phyloP scores from a whole-genome alignment of 2,329 filamentous ascomycete genomes.

The Clonostachys rosea region DNA sequence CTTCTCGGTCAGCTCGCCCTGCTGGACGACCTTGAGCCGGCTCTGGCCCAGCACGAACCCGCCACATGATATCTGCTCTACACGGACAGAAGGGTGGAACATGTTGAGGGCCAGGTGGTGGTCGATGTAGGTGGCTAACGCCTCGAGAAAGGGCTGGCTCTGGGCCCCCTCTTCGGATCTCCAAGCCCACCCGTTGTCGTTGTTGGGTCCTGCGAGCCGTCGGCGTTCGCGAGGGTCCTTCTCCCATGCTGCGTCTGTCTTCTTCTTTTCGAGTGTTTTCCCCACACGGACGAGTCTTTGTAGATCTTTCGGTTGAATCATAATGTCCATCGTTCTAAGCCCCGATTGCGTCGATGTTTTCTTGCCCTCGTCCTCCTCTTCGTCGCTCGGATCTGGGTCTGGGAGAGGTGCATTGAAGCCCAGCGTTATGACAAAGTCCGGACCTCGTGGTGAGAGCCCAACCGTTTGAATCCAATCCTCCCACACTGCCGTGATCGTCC shows the following conservation, averaged over 20 bases:
- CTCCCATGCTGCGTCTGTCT: slow-evolving; percentile 14
- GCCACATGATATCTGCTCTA: slow-evolving; percentile 49
- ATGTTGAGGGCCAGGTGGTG: slow-evolving; percentile 50
- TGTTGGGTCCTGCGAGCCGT: slow-evolving; percentile 38
- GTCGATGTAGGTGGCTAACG: slow-evolving; percentile 42
- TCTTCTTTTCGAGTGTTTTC: slow-evolving; percentile 8
- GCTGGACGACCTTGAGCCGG: slow-evolving; percentile 39
- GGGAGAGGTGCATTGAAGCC: slow-evolving; percentile 39
- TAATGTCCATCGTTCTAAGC: slow-evolving; percentile 43
- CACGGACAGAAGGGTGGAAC: slow-evolving; percentile 47
- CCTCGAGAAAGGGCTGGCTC: slow-evolving; percentile 39
- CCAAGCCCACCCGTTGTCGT: slow-evolving; percentile 52
- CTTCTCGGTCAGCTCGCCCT: slow-evolving; percentile 14
- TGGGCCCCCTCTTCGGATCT: slow-evolving; percentile 3
- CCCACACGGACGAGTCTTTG: slow-evolving; percentile 38
- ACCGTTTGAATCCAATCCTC: slow-evolving; percentile 43
- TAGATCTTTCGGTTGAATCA: slow-evolving; percentile 42
- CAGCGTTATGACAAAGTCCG: slow-evolving; percentile 45
- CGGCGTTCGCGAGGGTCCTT: slow-evolving; percentile 29
- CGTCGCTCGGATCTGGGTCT: slow-evolving; percentile 6
- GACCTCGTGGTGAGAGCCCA: slow-evolving; percentile 23
- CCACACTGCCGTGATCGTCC: slow-evolving; percentile 42
- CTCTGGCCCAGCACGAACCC: slow-evolving; percentile 51
- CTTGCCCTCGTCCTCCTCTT: no score
- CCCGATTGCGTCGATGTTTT: slow-evolving; percentile 12